Evolutionary conservation across 345 rosid genomes (phyloP), one percentile per base, ranked within the genome.

Genomic region (Sapria himalayana): DNA sequence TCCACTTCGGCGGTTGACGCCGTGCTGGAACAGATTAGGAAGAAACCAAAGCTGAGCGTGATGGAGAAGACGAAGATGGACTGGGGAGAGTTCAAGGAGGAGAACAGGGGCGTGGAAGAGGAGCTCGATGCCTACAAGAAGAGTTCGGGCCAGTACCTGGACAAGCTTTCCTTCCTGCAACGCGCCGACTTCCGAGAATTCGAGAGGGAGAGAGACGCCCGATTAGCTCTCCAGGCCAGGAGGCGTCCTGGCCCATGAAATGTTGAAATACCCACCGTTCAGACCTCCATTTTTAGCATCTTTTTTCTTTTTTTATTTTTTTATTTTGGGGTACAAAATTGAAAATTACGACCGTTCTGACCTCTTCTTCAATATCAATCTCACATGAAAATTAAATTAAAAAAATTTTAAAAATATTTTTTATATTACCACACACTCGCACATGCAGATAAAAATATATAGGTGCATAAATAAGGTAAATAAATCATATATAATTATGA

Each of bases 31-130:
- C 91, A 81, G 63, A 76, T 86, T 9, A 81, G 63, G 68, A 82
- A 85, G 71, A 81, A 86, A 44, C 80, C 68, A 40, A 86, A 86
- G 59, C 89, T 82, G 18, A 85, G 96, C 9, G 96, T 80, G 35
- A 66, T 85, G 13, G 94, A 82, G 66, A 82, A 86, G 70, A 73
- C 94, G 0, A 86, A 78, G 57, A 76, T 70, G 65, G 94, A 78
- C 51, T 86, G 91, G 98, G 94, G 94, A 59, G 98, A 86, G 58
- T 86, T 70, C 27, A 86, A 86, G 66, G 94, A 76, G 2, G 97
- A 81, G 48, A 70, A 85, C 44, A 65, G 61, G 54, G 81, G 85
- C 15, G 44, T 80, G 33, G 94, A 78, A 57, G 91, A 82, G 0
- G 91, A 86, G 64, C 56, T 82, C 16, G 93, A 82, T 41, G 77